A percentile compares a stretch with the other conserved stretches of the same genome.
Conservation (phyloP, 106 monocot genomes). For the Acorus calamus region DNA sequence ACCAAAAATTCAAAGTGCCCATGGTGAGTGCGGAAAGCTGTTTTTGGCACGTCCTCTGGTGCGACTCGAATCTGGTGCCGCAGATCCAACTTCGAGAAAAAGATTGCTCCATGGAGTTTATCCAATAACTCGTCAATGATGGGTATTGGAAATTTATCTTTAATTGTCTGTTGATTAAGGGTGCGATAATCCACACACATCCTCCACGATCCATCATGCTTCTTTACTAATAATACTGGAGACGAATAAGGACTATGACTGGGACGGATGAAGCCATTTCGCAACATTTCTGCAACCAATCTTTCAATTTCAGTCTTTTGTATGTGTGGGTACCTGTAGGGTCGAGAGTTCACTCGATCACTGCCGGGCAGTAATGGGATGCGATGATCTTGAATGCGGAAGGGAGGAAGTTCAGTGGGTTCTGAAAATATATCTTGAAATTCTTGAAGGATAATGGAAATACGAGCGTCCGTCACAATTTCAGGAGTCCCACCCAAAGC, state of each 20-base stretch:
- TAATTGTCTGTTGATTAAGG: not conserved
- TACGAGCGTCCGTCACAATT: not conserved
- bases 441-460: not conserved
- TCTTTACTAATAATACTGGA: not conserved
- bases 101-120: not conserved
- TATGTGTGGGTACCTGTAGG: conserved; percentile 1
- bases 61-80: not conserved
- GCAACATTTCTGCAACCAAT: not conserved
- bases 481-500: not conserved
- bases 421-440: conserved; percentile 1
- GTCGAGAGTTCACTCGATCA: not conserved
- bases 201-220: not conserved
- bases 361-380: not conserved
- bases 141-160: not conserved
- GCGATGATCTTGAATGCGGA: not conserved
- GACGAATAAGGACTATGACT: conserved; percentile 1
- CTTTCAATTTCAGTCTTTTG: conserved; percentile 11
- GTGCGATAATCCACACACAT: conserved; percentile 1
- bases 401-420: not conserved
- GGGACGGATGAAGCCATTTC: not conserved
- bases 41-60: not conserved
- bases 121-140: not conserved
- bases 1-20: not conserved
- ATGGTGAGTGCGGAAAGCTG: not conserved
- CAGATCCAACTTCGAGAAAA: not conserved